Conservation (phyloP, 108 stramenopile genomes). For the Cyclotella baltica region DNA sequence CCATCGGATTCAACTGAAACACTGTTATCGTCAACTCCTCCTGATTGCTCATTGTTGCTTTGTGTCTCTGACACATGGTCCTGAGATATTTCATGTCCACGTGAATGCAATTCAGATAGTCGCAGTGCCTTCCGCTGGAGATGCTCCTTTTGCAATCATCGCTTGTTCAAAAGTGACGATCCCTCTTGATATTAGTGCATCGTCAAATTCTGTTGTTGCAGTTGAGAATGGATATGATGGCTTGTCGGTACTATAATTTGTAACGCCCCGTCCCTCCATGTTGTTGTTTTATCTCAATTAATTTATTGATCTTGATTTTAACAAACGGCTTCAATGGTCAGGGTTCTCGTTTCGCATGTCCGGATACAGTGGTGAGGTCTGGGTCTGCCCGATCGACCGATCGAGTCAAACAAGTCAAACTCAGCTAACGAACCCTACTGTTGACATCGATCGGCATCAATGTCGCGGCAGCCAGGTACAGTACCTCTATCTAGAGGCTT, state of each 20-base stretch:
- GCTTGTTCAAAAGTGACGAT: constrained; percentile 78
- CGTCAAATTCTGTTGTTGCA: constrained; percentile 83
- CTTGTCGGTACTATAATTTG: constrained; percentile 62
- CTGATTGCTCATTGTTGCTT: constrained; percentile 4
- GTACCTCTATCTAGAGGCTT: too few relatives aligned
- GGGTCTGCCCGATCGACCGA: too few relatives aligned
- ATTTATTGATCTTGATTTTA: too few relatives aligned
- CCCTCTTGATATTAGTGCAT: constrained; percentile 71
- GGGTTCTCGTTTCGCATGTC: too few relatives aligned
- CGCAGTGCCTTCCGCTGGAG: constrained; percentile 59
- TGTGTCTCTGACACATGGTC: not conserved
- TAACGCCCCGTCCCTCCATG: constrained; percentile 75
- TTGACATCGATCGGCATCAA: too few relatives aligned
- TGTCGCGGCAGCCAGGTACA: too few relatives aligned
- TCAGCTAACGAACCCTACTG: too few relatives aligned
- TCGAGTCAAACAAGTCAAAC: too few relatives aligned
- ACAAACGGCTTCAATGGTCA: too few relatives aligned
- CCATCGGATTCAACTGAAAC: constrained; percentile 12
- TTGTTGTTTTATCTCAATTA: too few relatives aligned
- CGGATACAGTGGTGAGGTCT: too few relatives aligned
- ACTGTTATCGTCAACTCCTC: constrained; percentile 4
- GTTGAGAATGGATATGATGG: constrained; percentile 66
- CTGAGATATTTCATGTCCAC: constrained; percentile 13
- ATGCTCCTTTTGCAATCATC: constrained; percentile 81
- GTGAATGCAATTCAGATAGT: constrained; percentile 36